These are phyloP conservation scores for Conticribra weissflogii DNA, from an alignment of 108 stramenopile species.

Conservation along the genomic window DNA sequence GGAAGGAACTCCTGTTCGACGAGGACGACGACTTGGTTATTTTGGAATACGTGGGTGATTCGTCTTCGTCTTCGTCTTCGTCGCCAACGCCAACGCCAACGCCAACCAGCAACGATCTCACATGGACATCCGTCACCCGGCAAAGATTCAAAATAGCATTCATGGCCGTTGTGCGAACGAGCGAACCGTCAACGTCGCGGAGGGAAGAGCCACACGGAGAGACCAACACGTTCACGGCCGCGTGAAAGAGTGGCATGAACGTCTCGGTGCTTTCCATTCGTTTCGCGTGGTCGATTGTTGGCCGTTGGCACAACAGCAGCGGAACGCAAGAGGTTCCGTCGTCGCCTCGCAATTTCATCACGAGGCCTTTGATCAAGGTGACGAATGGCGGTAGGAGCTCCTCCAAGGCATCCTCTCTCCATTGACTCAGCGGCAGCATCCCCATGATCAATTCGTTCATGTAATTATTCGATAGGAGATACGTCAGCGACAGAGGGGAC, in stretches of 20 bases:
- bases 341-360: constrained; percentile 59
- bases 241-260: constrained; percentile 70
- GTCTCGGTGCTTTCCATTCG: too few species aligned
- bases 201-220: constrained; percentile 42
- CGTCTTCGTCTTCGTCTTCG: constrained; percentile 31
- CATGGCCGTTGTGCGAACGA: constrained; percentile 66
- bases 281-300: constrained; percentile 1
- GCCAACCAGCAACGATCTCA: constrained; percentile 58
- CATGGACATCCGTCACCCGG: constrained; percentile 52
- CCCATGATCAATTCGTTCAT: constrained; percentile 78
- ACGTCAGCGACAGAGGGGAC: constrained; percentile 63
- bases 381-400: constrained; percentile 77
- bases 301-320: constrained; percentile 45
- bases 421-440: constrained; percentile 76
- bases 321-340: constrained; percentile 39
- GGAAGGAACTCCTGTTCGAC: not conserved
- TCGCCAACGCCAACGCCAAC: too few species aligned
- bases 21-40: constrained; percentile 42
- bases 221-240: constrained; percentile 66
- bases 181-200: constrained; percentile 54
- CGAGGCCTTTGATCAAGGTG: constrained; percentile 69
- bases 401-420: constrained; percentile 72
- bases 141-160: constrained; percentile 71
- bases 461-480: constrained; percentile 79
- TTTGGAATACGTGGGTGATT: constrained; percentile 51